Base-by-base conservation (phyloP, 352 stramenopile species). In the Plasmopara muralis region DNA sequence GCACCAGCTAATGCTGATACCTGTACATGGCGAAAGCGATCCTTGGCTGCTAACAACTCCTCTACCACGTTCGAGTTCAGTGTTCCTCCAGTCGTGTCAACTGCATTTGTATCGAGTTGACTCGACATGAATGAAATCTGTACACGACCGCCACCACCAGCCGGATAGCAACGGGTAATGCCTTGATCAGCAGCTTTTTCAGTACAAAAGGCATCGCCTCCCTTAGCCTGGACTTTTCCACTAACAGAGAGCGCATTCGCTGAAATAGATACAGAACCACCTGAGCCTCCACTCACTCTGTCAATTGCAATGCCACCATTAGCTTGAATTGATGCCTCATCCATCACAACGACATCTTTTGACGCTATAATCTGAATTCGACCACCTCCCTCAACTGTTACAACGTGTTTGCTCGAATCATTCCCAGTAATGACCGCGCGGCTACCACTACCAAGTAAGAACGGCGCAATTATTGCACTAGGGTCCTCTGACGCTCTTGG, bases 121-220 rank as follows among this genome's bases (percentile, higher is more conserved):
- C 78, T 87, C 15, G 78, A 89, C 41, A 74, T 71, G 55, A 74
- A 89, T 15, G 69, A 65, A 29, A 89, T 79, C 60, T 84, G 77
- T 13, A 89, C 64, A 51, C 78, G 73, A 2, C 78, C 78, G 18
- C 78, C 78, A 7, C 78, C 78, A 47, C 78, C 78, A 30, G 71
- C 78, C 12, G 78, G 74, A 14, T 67, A 84, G 16, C 78, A 89
- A 18, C 72, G 63, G 7, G 39, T 62, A 12, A 73, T 48, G 4
- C 62, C 60, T 40, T 51, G 50, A 0, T 68, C 72, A 14, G 38
- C 46, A 8, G 62, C 58, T 14, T 44, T 37, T 0, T 68, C 46
- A 4, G 59, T 46, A 31, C 78, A 89, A 44, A 66, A 78, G 0
- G 73, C 78, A 29, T 74, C 51, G 15, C 78, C 78, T 5, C 78